These are phyloP conservation scores for Alopecurus myosuroides DNA, from an alignment of 176 grass and related monocot species.

Conservation along the genomic window DNA sequence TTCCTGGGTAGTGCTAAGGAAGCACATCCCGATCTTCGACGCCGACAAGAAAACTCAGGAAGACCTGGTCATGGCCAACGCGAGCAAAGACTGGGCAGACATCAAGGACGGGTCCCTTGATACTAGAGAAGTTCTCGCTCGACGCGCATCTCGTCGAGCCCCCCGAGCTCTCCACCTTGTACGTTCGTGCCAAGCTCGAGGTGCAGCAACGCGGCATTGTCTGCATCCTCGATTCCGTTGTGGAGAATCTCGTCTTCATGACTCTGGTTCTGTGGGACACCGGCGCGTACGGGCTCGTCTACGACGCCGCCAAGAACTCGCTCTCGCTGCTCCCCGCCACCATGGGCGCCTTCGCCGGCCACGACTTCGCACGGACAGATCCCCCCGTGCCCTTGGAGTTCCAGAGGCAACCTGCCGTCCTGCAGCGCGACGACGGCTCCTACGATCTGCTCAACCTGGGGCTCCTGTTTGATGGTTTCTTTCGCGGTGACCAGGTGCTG, in stretches of 20 bases:
- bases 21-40: background rate
- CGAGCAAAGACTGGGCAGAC: background rate
- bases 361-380: no score
- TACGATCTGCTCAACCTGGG: background rate
- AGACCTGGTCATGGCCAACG: background rate
- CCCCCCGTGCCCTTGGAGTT: background rate
- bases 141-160: background rate
- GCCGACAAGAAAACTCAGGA: background rate
- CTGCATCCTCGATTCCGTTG: background rate
- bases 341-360: background rate
- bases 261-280: background rate
- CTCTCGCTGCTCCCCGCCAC: background rate
- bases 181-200: background rate
- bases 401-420: background rate
- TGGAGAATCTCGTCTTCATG: background rate
- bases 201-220: background rate
- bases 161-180: constrained; percentile 1
- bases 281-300: background rate
- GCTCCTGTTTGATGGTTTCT: background rate
- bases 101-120: background rate
- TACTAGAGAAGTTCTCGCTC: background rate
- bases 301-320: background rate
- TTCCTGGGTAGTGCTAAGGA: background rate
- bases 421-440: background rate
- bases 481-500: background rate